Evolutionary conservation across 441 rosid genomes (phyloP).

Genomic region (Erodium chrysanthum): DNA sequence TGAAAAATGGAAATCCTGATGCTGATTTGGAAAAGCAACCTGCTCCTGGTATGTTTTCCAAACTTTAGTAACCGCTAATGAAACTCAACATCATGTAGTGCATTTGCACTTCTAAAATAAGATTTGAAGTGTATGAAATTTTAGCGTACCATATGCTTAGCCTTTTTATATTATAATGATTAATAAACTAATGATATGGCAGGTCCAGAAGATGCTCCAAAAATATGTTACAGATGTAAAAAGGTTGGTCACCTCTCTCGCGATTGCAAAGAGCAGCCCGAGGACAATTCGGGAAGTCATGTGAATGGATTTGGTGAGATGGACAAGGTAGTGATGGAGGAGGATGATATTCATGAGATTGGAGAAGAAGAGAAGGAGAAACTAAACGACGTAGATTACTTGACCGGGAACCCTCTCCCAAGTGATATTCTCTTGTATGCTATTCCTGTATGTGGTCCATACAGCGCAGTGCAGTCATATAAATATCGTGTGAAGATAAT

Average conservation of each 20-base stretch:
- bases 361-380: conserved; percentile 85
- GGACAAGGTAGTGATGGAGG: conserved; percentile 79
- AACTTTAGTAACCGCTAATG: background rate
- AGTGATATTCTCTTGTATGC: conserved; percentile 69
- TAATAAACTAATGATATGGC: background rate
- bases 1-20: conserved; percentile 27
- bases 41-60: conserved; percentile 30
- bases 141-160: background rate
- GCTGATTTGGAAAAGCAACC: conserved; percentile 31
- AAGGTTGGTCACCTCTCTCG: conserved; percentile 74
- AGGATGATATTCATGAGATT: conserved; percentile 78
- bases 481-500: conserved; percentile 80
- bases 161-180: background rate
- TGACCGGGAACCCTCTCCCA: conserved; percentile 82
- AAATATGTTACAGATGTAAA: conserved; percentile 85
- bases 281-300: conserved; percentile 27
- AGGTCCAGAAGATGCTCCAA: conserved; percentile 62
- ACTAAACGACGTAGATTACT: conserved; percentile 71
- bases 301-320: conserved; percentile 32
- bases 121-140: conserved; percentile 2
- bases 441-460: conserved; percentile 90
- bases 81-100: conserved; percentile 4
- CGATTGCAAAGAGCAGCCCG: conserved; percentile 61
- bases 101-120: conserved; percentile 1
- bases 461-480: conserved; percentile 71